phyloP scores from a whole-genome alignment of 768 basidiomycete genomes.

The Lyophyllum shimeji region DNA sequence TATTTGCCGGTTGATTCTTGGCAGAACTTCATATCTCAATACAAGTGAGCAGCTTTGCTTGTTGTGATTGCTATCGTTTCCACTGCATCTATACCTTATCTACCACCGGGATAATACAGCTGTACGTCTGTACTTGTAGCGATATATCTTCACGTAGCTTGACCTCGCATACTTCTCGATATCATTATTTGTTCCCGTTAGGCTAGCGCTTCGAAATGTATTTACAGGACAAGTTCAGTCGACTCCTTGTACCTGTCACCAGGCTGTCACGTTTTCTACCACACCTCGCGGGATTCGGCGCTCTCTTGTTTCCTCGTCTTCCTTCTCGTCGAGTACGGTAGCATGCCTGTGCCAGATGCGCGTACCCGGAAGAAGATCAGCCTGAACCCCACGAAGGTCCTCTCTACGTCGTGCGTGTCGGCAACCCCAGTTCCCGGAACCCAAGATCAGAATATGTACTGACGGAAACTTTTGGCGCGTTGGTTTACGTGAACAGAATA shows the following conservation, averaged over 20 bases:
- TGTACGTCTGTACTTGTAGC: slow-evolving; percentile 18
- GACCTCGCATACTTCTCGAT: slow-evolving; percentile 7
- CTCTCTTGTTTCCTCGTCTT: slow-evolving; percentile 5
- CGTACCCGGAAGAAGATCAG: slow-evolving; percentile 65
- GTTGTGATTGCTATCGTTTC: neutral
- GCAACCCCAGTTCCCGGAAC: neutral
- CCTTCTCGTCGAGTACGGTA: slow-evolving; percentile 16
- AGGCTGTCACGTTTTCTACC: neutral
- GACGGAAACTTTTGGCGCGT: slow-evolving; percentile 13
- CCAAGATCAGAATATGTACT: slow-evolving; percentile 1
- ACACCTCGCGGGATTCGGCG: neutral
- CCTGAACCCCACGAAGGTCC: slow-evolving; percentile 53
- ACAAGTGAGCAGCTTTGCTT: slow-evolving; percentile 26
- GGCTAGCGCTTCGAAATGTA: slow-evolving; percentile 8
- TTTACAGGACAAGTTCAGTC: too few species aligned
- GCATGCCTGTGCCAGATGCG: slow-evolving; percentile 67
- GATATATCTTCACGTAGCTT: slow-evolving; percentile 15
- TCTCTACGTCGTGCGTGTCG: slow-evolving; percentile 51
- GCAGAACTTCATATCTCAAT: slow-evolving; percentile 49
- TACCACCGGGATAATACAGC: slow-evolving; percentile 8
- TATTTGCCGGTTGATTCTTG: slow-evolving; percentile 39
- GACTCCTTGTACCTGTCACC: neutral
- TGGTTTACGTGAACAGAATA: slow-evolving; percentile 37
- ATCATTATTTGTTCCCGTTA: slow-evolving; percentile 31
- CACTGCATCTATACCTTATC: slow-evolving; percentile 7